Percentiles rank a stretch among this genome's conserved stretches.
Evolutionary conservation across 2,329 filamentous ascomycete genomes (phyloP).

Genomic region (Trichoderma guizhouense): DNA sequence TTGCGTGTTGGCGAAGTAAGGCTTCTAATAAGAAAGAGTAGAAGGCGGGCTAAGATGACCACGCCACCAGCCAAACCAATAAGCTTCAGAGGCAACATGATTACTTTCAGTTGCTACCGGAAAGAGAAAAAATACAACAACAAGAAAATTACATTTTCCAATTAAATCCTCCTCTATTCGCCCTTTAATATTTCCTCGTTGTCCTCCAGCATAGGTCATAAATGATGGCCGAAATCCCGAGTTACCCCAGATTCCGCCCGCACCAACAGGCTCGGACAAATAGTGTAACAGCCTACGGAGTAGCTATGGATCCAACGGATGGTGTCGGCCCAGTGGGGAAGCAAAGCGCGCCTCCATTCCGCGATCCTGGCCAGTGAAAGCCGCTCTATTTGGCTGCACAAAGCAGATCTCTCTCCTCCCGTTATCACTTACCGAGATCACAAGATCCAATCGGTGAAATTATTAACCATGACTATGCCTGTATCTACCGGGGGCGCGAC

Average conservation of each 20-base stretch:
- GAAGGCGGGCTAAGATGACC: not conserved
- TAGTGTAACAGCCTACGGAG: not conserved
- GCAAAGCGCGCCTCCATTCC: not conserved
- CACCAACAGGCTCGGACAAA: not conserved
- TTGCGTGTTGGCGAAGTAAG: not conserved
- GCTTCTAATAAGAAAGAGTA: not conserved
- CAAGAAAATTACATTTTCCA: not conserved
- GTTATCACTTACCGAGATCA: not conserved
- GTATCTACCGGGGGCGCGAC: not conserved
- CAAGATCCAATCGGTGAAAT: not conserved
- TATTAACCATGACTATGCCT: not conserved
- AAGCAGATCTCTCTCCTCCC: not conserved
- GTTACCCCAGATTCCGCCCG: not conserved
- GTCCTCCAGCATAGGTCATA: not conserved
- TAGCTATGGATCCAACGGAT: not conserved
- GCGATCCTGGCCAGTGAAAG: not conserved
- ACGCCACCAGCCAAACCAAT: not conserved
- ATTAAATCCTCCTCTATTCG: not conserved
- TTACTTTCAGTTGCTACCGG: not conserved
- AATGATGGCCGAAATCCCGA: not conserved
- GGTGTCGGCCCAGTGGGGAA: not conserved
- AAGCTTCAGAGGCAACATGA: not conserved
- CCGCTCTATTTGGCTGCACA: not conserved
- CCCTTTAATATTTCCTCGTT: not conserved
- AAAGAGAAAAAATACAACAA: not conserved